These are phyloP conservation scores for Agaricales sp. DNA, from an alignment of 1,284 basidiomycete genomes.

Conservation along the genomic window DNA sequence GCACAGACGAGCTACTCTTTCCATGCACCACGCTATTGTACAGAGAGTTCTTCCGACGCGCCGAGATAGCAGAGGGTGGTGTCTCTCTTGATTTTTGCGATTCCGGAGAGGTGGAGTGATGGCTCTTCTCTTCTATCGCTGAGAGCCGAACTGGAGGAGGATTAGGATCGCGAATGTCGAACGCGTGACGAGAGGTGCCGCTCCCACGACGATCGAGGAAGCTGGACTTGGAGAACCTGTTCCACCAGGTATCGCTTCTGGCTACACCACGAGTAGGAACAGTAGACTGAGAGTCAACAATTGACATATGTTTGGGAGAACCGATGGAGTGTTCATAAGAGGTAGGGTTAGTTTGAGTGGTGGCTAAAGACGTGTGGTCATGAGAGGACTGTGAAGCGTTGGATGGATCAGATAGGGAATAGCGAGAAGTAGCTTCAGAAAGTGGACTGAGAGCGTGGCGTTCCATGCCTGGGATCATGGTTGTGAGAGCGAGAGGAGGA, in stretches of 20 bases:
- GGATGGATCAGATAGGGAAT: conserved; percentile 23
- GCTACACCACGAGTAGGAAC: neutral
- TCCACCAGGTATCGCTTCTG: conserved; percentile 40
- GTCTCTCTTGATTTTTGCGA: conserved; percentile 13
- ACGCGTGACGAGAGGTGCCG: conserved; percentile 27
- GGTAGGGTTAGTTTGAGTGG: conserved; percentile 2
- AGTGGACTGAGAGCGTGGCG: conserved; percentile 27
- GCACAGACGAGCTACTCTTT: conserved; percentile 42
- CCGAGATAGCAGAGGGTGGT: conserved; percentile 11
- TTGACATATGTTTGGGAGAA: conserved; percentile 24
- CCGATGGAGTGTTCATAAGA: conserved; percentile 18
- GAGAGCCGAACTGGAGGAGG: conserved; percentile 46
- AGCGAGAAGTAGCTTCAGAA: conserved; percentile 18
- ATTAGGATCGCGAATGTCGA: conserved; percentile 64
- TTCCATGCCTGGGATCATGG: conserved; percentile 20
- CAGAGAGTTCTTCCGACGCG: conserved; percentile 13
- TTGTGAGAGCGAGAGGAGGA: conserved; percentile 19
- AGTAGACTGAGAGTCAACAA: conserved; percentile 19
- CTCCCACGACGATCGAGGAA: conserved; percentile 47
- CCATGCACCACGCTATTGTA: conserved; percentile 25
- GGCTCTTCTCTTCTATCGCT: conserved; percentile 39
- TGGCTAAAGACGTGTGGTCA: conserved; percentile 5
- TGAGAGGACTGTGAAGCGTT: conserved; percentile 20
- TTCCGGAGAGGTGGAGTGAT: conserved; percentile 23
- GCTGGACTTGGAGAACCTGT: conserved; percentile 29